A percentile compares a stretch with the other conserved stretches of the same genome.
Evolutionary conservation across 2,329 filamentous ascomycete species (phyloP).

Genomic region (Claviceps lovelessii): DNA sequence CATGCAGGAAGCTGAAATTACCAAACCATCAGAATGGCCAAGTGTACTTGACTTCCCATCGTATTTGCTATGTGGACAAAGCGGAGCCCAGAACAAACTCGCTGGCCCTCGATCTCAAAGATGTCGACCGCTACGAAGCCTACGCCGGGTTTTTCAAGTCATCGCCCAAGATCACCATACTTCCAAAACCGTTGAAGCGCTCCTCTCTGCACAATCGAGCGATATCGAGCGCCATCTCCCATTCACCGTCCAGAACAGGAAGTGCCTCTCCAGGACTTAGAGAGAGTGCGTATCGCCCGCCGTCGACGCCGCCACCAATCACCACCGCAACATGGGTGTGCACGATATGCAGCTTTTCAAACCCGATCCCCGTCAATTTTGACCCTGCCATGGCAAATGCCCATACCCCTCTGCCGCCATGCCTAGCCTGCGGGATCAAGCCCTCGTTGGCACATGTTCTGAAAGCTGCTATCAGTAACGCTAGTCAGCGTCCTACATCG

Average conservation of each 20-base stretch:
- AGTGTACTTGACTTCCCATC: constrained; percentile 90
- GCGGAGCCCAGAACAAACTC: constrained; percentile 73
- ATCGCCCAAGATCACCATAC: constrained; percentile 79
- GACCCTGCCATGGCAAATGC: constrained; percentile 69
- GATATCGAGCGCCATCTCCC: constrained; percentile 29
- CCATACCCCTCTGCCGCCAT: constrained; percentile 70
- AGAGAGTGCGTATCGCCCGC: constrained; percentile 27
- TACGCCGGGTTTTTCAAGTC: constrained; percentile 92
- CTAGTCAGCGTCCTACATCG: constrained; percentile 36
- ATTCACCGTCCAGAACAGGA: constrained; percentile 31
- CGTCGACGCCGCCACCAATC: constrained; percentile 27
- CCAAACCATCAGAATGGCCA: constrained; percentile 89
- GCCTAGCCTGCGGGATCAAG: constrained; percentile 86
- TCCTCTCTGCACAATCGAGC: constrained; percentile 42
- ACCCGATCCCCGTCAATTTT: constrained; percentile 85
- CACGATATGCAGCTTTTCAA: constrained; percentile 89
- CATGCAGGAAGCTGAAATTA: constrained; percentile 76
- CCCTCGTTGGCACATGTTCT: constrained; percentile 69
- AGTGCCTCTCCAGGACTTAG: constrained; percentile 32
- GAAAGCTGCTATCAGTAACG: constrained; percentile 72
- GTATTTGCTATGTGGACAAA: constrained; percentile 88
- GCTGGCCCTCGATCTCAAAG: constrained; percentile 72
- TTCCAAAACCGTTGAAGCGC: constrained; percentile 64
- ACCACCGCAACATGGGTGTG: constrained; percentile 80
- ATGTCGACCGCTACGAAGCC: constrained; percentile 81